phyloP scores from a whole-genome alignment of 768 basidiomycete species.

The Kwoniella shandongensis region DNA sequence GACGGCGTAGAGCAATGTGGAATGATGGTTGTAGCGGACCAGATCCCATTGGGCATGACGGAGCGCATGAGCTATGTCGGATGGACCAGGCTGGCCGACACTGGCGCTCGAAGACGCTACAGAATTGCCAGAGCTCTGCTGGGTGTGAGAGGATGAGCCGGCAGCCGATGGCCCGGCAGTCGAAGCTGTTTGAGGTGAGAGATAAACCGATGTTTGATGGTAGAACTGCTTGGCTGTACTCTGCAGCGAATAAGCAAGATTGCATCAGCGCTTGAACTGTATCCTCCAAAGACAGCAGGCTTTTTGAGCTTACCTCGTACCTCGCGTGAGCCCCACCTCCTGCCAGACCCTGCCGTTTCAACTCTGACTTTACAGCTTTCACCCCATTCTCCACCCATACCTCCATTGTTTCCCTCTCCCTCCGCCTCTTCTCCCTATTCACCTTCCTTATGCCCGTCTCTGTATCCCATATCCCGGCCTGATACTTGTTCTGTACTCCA shows the following conservation, averaged over 20 bases:
- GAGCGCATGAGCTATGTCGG: constrained; percentile 36
- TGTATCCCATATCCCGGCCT: constrained; percentile 29
- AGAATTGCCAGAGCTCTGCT: neutral
- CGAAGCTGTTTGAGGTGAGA: constrained; percentile 23
- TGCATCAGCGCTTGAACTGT: neutral
- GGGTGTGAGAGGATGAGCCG: constrained; percentile 15
- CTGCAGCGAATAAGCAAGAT: constrained; percentile 9
- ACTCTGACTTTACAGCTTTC: constrained; percentile 29
- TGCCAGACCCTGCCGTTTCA: constrained; percentile 44
- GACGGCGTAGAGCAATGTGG: constrained; percentile 42
- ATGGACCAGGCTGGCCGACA: constrained; percentile 1
- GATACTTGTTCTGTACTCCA: constrained; percentile 15
- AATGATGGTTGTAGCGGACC: constrained; percentile 42
- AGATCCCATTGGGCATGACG: constrained; percentile 43
- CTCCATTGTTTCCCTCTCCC: constrained; percentile 39
- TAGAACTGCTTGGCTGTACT: constrained; percentile 42
- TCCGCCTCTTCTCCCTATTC: constrained; percentile 34
- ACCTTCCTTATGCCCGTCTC: constrained; percentile 30
- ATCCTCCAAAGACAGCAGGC: neutral
- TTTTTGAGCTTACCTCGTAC: constrained; percentile 37
- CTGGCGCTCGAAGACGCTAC: constrained; percentile 14
- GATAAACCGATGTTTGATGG: constrained; percentile 43
- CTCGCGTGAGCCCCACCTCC: constrained; percentile 36
- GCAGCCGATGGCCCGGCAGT: neutral
- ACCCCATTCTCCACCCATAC: constrained; percentile 36